Evolutionary conservation across 2,329 filamentous ascomycete genomes (phyloP).

Genomic region (Ploettnerulaceae sp.): DNA sequence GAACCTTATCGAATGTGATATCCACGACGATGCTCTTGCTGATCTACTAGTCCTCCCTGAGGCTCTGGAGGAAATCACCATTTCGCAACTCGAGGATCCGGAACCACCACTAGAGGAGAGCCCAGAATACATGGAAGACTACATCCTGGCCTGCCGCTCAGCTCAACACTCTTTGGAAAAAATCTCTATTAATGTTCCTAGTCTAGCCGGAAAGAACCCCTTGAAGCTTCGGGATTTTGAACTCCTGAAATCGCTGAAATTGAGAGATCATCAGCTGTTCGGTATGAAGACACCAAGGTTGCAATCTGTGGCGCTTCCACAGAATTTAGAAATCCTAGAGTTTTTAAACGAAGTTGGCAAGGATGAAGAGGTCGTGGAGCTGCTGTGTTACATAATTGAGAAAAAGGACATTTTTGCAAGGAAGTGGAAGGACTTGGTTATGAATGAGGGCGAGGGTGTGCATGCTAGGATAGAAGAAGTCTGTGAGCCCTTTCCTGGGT

Average conservation of each 20-base stretch:
- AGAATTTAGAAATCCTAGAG: slow-evolving; percentile 42
- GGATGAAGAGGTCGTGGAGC: slow-evolving; percentile 44
- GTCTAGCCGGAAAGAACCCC: slow-evolving; percentile 38
- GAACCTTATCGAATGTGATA: slow-evolving; percentile 46
- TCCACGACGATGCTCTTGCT: slow-evolving; percentile 41
- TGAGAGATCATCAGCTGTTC: slow-evolving; percentile 47
- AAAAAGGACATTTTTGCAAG: slow-evolving; percentile 37
- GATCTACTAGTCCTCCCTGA: slow-evolving; percentile 42
- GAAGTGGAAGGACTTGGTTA: slow-evolving; percentile 38
- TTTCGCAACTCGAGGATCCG: slow-evolving; percentile 38
- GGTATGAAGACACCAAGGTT: slow-evolving; percentile 42
- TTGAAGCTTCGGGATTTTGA: slow-evolving; percentile 42
- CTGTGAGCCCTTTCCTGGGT: slow-evolving; percentile 1
- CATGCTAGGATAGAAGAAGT: slow-evolving; percentile 2
- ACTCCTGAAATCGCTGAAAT: slow-evolving; percentile 37
- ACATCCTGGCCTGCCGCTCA: slow-evolving; percentile 41
- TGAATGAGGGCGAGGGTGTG: slow-evolving; percentile 17
- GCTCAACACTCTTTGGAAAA: slow-evolving; percentile 40
- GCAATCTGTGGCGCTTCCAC: slow-evolving; percentile 44
- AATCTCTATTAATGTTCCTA: slow-evolving; percentile 43
- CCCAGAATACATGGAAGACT: slow-evolving; percentile 44
- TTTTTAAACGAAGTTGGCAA: slow-evolving; percentile 43
- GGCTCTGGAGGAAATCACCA: slow-evolving; percentile 43
- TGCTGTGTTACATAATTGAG: slow-evolving; percentile 40
- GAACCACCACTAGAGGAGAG: slow-evolving; percentile 43